Evolutionary conservation across 1,139 yeast species (phyloP).

Genomic region (Pichia sp.): DNA sequence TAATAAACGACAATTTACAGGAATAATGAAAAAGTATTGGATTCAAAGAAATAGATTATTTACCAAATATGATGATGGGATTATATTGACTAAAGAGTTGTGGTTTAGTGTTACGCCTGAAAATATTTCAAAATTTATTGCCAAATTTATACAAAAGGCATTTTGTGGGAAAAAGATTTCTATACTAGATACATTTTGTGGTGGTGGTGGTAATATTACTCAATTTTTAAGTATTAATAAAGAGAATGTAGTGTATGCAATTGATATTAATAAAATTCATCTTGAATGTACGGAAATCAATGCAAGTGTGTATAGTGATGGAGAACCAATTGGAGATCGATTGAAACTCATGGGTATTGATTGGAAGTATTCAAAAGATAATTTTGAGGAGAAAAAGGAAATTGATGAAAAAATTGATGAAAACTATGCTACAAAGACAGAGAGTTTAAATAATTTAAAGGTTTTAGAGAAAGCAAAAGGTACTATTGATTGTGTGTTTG

Average conservation of each 20-base stretch:
- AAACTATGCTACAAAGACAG: conserved; percentile 19
- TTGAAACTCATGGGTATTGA: conserved; percentile 48
- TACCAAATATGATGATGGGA: conserved; percentile 59
- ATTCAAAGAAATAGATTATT: conserved; percentile 52
- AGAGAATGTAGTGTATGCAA: conserved; percentile 44
- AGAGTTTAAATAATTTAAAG: conserved; percentile 12
- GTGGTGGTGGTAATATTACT: conserved; percentile 92
- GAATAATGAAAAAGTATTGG: conserved; percentile 50
- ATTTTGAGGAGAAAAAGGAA: conserved; percentile 7
- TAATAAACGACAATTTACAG: conserved; percentile 13
- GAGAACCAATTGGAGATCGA: conserved; percentile 33
- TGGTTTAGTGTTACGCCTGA: conserved; percentile 96
- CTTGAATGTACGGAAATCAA: conserved; percentile 65
- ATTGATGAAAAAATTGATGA: conserved; percentile 14
- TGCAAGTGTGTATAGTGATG: conserved; percentile 47
- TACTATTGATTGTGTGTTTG: conserved; percentile 67
- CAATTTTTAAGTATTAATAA: conserved; percentile 67
- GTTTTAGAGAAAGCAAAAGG: conserved; percentile 21
- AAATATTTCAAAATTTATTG: conserved; percentile 54
- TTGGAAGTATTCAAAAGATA: conserved; percentile 39
- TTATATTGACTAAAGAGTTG: conserved; percentile 67
- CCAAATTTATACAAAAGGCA: conserved; percentile 44
- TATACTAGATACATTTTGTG: conserved; percentile 74
- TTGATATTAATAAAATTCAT: conserved; percentile 60
- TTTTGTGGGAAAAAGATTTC: conserved; percentile 31